Conservation (phyloP, 352 stramenopile genomes). For the Elongisporangium prolatum region DNA sequence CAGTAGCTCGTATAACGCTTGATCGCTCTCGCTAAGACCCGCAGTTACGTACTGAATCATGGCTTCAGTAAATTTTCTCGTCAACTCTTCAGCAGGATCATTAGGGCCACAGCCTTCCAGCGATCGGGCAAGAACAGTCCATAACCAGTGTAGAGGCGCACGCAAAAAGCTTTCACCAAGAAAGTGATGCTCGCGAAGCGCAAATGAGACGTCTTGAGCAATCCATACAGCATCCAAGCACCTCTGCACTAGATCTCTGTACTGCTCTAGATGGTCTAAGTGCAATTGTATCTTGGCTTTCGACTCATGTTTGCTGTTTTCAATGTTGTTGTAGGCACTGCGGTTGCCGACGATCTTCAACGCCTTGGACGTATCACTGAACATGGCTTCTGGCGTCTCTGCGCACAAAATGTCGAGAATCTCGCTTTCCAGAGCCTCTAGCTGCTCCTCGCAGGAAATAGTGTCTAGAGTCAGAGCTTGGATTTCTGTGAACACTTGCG, state of each 20-base stretch:
- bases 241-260: slow-evolving; percentile 21
- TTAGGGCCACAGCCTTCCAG: slow-evolving; percentile 1
- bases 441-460: slow-evolving; percentile 47
- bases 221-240: slow-evolving; percentile 27
- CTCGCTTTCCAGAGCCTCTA: slow-evolving; percentile 50
- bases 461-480: slow-evolving; percentile 39
- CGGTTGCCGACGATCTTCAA: slow-evolving; percentile 60
- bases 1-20: slow-evolving; percentile 31
- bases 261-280: slow-evolving; percentile 13
- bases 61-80: slow-evolving; percentile 8
- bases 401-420: slow-evolving; percentile 54
- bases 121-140: slow-evolving; percentile 24
- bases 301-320: slow-evolving; percentile 34
- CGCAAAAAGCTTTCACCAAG: neutral
- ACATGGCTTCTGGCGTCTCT: slow-evolving; percentile 31
- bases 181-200: neutral
- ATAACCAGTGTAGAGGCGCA: slow-evolving; percentile 24
- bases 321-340: slow-evolving; percentile 37
- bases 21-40: slow-evolving; percentile 25
- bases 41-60: slow-evolving; percentile 13
- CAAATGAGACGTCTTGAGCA: neutral
- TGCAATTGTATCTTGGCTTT: slow-evolving; percentile 30
- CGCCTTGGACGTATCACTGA: slow-evolving; percentile 39
- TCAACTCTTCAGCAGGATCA: slow-evolving; percentile 15
- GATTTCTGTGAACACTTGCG: slow-evolving; percentile 45